phyloP scores from a whole-genome alignment of 768 basidiomycete genomes.

The Krasilnikovozyma curviuscula region DNA sequence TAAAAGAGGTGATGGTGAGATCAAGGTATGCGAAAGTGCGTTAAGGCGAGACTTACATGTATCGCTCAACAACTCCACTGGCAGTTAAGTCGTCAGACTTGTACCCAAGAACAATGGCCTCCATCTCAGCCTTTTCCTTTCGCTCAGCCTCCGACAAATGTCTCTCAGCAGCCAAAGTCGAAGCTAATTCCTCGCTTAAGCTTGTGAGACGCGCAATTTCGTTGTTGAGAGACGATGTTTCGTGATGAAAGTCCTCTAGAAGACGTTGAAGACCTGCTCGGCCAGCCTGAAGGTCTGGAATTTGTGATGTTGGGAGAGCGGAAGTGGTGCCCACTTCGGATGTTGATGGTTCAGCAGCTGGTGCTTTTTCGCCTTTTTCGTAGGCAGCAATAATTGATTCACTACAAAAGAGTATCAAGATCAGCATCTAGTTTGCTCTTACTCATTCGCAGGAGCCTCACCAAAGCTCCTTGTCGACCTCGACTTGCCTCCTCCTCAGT shows the following conservation, averaged over 20 bases:
- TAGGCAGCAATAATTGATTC: background rate
- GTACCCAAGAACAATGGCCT: constrained; percentile 38
- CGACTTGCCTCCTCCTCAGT: constrained; percentile 19
- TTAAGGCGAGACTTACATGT: constrained; percentile 40
- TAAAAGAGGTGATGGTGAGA: background rate
- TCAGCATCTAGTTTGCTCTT: background rate
- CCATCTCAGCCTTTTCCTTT: constrained; percentile 31
- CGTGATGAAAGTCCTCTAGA: background rate
- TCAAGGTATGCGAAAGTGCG: background rate
- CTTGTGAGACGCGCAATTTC: too few species aligned
- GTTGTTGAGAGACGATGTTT: too few species aligned
- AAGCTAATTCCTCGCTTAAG: too few species aligned
- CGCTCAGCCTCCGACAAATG: constrained; percentile 31
- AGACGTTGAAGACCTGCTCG: background rate
- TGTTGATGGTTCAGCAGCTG: background rate
- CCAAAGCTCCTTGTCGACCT: background rate
- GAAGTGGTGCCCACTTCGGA: background rate
- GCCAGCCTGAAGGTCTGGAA: background rate
- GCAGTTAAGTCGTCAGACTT: constrained; percentile 52
- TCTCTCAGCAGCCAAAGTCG: too few species aligned
- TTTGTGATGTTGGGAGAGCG: background rate
- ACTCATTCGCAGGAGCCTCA: background rate
- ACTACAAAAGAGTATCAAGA: background rate
- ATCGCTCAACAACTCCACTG: constrained; percentile 62
- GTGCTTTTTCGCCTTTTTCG: background rate